These are phyloP conservation scores for Canariomyces notabilis DNA, from an alignment of 2,329 filamentous ascomycete genomes.

Conservation along the genomic window DNA sequence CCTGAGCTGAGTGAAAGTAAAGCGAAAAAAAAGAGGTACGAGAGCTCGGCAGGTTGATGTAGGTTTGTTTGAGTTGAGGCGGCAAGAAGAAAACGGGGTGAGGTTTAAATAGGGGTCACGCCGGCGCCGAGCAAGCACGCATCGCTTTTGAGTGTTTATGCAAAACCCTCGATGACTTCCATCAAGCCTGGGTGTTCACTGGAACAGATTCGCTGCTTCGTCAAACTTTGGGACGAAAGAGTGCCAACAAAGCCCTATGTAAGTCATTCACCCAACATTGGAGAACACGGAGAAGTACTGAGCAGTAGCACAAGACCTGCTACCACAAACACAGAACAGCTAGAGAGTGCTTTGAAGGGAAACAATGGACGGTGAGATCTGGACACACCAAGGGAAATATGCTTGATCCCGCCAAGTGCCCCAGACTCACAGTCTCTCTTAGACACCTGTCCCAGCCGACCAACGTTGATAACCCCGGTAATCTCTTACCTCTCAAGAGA, in stretches of 20 bases:
- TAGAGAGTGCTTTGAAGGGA: background rate
- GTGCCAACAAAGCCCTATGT: background rate
- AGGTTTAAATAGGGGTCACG: background rate
- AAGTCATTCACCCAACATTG: no score
- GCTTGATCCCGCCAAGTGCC: background rate
- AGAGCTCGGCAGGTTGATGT: background rate
- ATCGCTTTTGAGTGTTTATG: no score
- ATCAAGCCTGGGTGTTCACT: background rate
- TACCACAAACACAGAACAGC: background rate
- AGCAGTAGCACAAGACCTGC: no score
- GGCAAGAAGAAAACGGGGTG: background rate
- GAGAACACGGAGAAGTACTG: background rate
- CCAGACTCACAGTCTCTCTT: background rate
- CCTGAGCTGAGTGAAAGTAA: background rate
- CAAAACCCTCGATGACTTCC: background rate
- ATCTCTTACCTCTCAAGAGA: conserved; percentile 6
- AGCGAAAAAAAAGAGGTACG: no score
- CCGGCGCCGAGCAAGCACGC: no score
- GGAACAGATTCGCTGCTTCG: background rate
- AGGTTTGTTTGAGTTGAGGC: background rate
- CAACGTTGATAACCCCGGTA: background rate
- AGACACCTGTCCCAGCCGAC: background rate
- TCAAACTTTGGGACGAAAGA: conserved; percentile 8
- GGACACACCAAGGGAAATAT: background rate
- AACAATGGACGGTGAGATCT: background rate